Base-by-base conservation (phyloP, 495 filamentous ascomycete genomes). In the Pyrenula massariospora region DNA sequence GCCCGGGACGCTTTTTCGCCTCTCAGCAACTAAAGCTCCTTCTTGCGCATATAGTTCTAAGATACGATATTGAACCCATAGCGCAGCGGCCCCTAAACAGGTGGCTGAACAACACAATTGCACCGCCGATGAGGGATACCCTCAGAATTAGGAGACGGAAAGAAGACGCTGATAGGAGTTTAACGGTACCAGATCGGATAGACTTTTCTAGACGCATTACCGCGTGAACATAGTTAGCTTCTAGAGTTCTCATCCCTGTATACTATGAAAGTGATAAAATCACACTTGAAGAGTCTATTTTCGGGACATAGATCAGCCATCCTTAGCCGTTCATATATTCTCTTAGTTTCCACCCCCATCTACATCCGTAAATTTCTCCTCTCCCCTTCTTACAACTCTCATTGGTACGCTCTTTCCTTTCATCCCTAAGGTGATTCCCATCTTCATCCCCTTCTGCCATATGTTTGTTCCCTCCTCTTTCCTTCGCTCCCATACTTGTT, bases 401-500 rank as follows among this genome's bases (percentile, higher is more conserved):
- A 88, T 62, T 0, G 82, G 82, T 24, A 89, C 76, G 54, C 74
- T 63, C 15, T 75, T 73, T n/a, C 67, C 75, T 51, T 77, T 68
- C 58, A 89, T 68, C 69, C 86, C 81, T 48, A 89, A 68, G 50
- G 85, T 89, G 53, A 89, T 72, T 3, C 82, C 66, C 22, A 60
- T 65, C n/a, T 71, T 68, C 60, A 74, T 77, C 11, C 78, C 76
- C 19, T 71, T 59, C 12, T 87, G 49, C 42, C 31, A 42, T 74
- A 67, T 22, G 66, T 62, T 25, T 71, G 60, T 12, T 73, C 76
- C 56, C 74, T 71, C 54, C 73, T 59, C 57, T 76, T 72, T 36
- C 83, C 79, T 70, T 73, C 75, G 48, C 59, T 57, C 8, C 68
- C 85, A 86, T 48, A 81, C 50, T 53, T 61, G 60, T 50, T 71